Evolutionary conservation across 108 stramenopile species (phyloP).

Genomic region (Fragilariopsis cylindrus): DNA sequence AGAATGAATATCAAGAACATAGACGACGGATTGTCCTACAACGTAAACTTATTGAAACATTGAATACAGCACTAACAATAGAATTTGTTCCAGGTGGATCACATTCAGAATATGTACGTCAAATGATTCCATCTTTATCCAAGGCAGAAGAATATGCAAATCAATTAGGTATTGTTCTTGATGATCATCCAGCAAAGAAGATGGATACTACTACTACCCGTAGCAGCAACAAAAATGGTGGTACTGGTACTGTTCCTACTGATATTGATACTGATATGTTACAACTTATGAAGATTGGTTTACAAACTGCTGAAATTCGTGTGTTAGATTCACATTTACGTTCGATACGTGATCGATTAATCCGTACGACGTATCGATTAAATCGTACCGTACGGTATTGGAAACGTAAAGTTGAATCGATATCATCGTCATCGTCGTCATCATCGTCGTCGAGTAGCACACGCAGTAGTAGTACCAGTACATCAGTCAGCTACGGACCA

Average conservation of each 20-base stretch:
- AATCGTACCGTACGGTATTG: conserved; percentile 58
- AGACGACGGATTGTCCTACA: neutral
- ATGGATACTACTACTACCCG: neutral
- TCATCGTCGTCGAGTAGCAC: neutral
- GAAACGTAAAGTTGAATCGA: conserved; percentile 48
- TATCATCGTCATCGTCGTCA: neutral
- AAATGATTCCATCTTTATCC: conserved; percentile 30
- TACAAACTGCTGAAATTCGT: conserved; percentile 49
- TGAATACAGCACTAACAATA: conserved; percentile 22
- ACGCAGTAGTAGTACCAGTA: neutral
- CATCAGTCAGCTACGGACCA: neutral
- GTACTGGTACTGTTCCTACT: neutral
- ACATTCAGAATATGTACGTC: conserved; percentile 22
- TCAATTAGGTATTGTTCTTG: conserved; percentile 4
- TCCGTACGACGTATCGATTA: conserved; percentile 56
- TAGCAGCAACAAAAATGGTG: neutral
- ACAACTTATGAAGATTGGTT: conserved; percentile 21
- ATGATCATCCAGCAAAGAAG: neutral
- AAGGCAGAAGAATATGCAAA: conserved; percentile 21
- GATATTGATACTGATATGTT: conserved; percentile 4
- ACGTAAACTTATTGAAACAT: conserved; percentile 17
- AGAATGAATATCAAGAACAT: neutral
- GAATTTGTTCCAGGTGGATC: conserved; percentile 32
- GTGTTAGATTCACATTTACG: conserved; percentile 66
- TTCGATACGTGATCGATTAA: conserved; percentile 64